phyloP scores from a whole-genome alignment of 495 filamentous ascomycete genomes.

The Aeminium ludgeri region DNA sequence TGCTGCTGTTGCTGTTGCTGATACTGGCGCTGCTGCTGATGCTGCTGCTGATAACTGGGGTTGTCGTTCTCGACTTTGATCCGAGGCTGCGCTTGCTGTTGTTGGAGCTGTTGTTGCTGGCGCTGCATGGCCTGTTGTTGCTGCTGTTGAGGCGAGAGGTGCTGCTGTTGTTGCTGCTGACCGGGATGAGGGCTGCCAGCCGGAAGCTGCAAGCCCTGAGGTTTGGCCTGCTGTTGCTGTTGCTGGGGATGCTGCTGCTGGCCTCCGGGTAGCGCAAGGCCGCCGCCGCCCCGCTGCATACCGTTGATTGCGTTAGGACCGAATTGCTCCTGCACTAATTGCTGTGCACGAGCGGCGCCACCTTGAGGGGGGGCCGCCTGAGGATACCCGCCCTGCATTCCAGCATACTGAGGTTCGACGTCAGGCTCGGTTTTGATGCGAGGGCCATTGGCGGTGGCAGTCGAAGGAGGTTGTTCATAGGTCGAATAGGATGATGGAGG shows the following conservation, averaged over 20 bases:
- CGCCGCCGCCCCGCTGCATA: slow-evolving; percentile 10
- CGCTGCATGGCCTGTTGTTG: slow-evolving; percentile 25
- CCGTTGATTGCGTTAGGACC: slow-evolving; percentile 39
- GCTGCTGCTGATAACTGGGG: slow-evolving; percentile 8
- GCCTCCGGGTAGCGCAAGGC: slow-evolving; percentile 29
- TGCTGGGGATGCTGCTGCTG: slow-evolving; percentile 27
- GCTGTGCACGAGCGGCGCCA: slow-evolving; percentile 43
- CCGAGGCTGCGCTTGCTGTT: slow-evolving; percentile 17
- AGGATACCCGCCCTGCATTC: slow-evolving; percentile 25
- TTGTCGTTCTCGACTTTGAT: slow-evolving; percentile 16
- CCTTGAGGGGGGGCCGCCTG: slow-evolving; percentile 21
- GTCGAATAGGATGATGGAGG: slow-evolving; percentile 1
- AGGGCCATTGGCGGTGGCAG: slow-evolving; percentile 20
- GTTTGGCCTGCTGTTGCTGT: slow-evolving; percentile 15
- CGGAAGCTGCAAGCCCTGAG: slow-evolving; percentile 27
- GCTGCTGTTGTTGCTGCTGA: slow-evolving; percentile 27
- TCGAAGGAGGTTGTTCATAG: slow-evolving; percentile 2
- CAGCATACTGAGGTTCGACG: slow-evolving; percentile 8
- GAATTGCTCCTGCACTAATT: slow-evolving; percentile 50
- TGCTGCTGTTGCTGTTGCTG: slow-evolving; percentile 27
- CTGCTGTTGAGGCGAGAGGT: slow-evolving; percentile 30
- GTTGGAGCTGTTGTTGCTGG: slow-evolving; percentile 23
- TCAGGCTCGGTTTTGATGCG: slow-evolving; percentile 60
- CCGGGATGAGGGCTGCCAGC: slow-evolving; percentile 23
- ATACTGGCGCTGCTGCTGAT: no score